These are phyloP conservation scores for Hypoxylon cercidicola DNA, from an alignment of 495 filamentous ascomycete genomes.

Conservation along the genomic window DNA sequence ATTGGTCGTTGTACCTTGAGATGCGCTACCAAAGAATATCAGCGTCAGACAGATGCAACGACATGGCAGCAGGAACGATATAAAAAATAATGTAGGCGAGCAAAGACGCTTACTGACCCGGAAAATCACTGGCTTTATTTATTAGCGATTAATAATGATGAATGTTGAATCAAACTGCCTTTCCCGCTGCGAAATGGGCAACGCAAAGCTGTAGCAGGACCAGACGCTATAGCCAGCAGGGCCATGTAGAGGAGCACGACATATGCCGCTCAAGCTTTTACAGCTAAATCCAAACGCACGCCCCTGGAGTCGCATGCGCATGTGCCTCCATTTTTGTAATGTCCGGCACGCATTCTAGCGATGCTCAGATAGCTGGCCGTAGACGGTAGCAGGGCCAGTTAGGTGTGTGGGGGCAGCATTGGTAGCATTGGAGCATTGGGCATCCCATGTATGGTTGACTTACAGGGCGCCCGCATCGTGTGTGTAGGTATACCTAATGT, in stretches of 20 bases:
- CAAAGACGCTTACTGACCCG: slow-evolving; percentile 29
- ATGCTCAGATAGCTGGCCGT: slow-evolving; percentile 5
- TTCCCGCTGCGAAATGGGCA: slow-evolving; percentile 19
- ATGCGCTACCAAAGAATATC: slow-evolving; percentile 22
- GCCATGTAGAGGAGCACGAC: slow-evolving; percentile 27
- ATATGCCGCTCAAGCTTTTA: slow-evolving; percentile 32
- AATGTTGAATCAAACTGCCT: slow-evolving; percentile 7
- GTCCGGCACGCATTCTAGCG: slow-evolving; percentile 15
- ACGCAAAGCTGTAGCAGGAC: slow-evolving; percentile 32
- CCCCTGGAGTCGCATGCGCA: slow-evolving; percentile 29
- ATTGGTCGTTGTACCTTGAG: slow-evolving; percentile 18
- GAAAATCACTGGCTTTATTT: slow-evolving; percentile 30
- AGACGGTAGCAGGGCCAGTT: slow-evolving; percentile 2
- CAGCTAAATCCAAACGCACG: slow-evolving; percentile 25
- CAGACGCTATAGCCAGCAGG: slow-evolving; percentile 21
- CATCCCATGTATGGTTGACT: slow-evolving; percentile 16
- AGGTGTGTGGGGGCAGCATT: slow-evolving; percentile 33
- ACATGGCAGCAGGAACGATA: slow-evolving; percentile 1
- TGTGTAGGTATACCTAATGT: slow-evolving; percentile 4
- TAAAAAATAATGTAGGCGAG: slow-evolving; percentile 23
- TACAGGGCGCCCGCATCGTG: slow-evolving; percentile 20
- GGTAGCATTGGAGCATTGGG: slow-evolving; percentile 22
- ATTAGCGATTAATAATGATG: slow-evolving; percentile 10
- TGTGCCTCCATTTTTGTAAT: slow-evolving; percentile 15
- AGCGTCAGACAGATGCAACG: slow-evolving; percentile 30